Evolutionary conservation across 306 rosid genomes (phyloP), one percentile per base, ranked within the genome.

Genomic region (Vigna nakashimae): DNA sequence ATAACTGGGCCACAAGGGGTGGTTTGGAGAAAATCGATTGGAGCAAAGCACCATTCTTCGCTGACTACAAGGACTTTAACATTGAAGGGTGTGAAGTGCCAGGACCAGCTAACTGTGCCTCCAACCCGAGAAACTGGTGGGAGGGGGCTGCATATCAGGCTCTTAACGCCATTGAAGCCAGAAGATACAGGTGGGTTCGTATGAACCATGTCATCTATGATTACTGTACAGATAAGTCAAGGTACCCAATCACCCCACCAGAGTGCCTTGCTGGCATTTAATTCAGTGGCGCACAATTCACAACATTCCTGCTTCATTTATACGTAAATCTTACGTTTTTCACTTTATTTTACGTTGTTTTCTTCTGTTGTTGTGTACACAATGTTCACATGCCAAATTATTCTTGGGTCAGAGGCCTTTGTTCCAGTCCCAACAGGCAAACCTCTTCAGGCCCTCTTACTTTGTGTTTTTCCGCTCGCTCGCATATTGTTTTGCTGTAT

Each of bases 1-100:
- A 92, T 73, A 80, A 94, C 17, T 94, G 98, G 98, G 98, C 98
- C 9, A 94, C 98, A 3, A 90, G 98, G 75, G 98, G 98, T 8
- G 98, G 98, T 2, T 79, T 94, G n/a, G 98, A 94, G 87, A 94
- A 94, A 89, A 94, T 94, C 12, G 76, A 94, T 77, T 94, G 98
- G 98, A 89, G 87, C 74, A 90, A 88, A 79, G 95, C 98, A 48
- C 98, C 98, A 0, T 94, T 94, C 86, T 73, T 55, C 12, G 87
- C 98, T 40, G 89, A 92, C 32, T 94, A 92, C 87, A 94, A 82
- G 65, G 98, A 94, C 71, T 90, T 94, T 50, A 97, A 94, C 77
- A 92, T 94, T 14, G 98, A 94, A 77, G 98, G 97, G 0, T 94
- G 98, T 50, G 7, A 85, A 0, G 90, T 92, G 1, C 97, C 98